Conservation (phyloP, 2,329 filamentous ascomycete genomes). For the Colletotrichum falcatum region DNA sequence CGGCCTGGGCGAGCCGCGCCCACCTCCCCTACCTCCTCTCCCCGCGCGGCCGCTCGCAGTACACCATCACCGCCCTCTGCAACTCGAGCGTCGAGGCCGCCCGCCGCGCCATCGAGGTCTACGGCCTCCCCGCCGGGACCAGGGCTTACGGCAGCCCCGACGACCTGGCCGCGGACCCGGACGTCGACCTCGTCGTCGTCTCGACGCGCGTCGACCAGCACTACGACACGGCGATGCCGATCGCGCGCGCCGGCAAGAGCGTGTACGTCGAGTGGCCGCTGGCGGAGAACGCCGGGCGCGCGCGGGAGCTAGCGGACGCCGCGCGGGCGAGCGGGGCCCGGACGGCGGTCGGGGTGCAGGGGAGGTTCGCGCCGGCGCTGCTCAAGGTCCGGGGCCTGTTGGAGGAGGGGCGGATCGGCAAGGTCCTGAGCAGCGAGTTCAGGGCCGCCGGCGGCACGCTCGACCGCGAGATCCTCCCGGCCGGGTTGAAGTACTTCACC, state of each 20-base stretch:
- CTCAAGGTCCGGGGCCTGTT: conserved; percentile 60
- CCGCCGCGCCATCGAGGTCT: conserved; percentile 56
- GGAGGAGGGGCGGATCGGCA: conserved; percentile 60
- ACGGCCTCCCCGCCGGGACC: conserved; percentile 54
- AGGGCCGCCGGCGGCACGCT: conserved; percentile 48
- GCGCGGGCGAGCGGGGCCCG: conserved; percentile 4
- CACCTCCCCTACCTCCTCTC: conserved; percentile 72
- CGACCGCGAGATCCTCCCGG: conserved; percentile 50
- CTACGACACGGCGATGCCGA: conserved; percentile 57
- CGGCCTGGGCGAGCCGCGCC: conserved; percentile 65
- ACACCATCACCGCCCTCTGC: conserved; percentile 62
- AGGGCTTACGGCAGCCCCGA: conserved; percentile 63
- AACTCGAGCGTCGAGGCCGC: conserved; percentile 63
- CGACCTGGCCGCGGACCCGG: conserved; percentile 59
- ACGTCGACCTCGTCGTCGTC: conserved; percentile 68
- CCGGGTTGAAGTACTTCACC: conserved; percentile 60
- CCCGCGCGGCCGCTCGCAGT: conserved; percentile 54
- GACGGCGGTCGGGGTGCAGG: conserved; percentile 65
- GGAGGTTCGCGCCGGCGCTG: conserved; percentile 57
- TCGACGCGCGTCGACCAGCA: conserved; percentile 68
- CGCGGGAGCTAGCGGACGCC: conserved; percentile 53
- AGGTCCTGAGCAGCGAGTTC: conserved; percentile 63
- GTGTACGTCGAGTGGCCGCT: conserved; percentile 71
- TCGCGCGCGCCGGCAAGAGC: conserved; percentile 63
- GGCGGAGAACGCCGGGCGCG: conserved; percentile 56